Evolutionary conservation across 1,284 basidiomycete species (phyloP).

Genomic region (Apiotrichum veenhuisii): DNA sequence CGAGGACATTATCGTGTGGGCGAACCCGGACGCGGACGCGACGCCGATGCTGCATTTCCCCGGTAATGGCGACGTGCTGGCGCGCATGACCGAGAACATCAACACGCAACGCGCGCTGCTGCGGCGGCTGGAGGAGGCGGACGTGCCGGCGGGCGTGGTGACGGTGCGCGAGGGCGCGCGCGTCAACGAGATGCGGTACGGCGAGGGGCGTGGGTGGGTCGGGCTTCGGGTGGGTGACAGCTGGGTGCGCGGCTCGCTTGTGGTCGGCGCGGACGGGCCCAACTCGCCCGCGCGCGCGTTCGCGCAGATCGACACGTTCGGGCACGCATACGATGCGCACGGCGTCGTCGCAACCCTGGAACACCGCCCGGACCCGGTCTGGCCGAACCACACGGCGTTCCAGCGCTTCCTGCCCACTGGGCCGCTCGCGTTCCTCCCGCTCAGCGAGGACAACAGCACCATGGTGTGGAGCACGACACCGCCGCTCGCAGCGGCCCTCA

Average conservation of each 20-base stretch:
- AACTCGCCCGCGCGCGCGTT: constrained; percentile 90
- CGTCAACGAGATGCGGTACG: constrained; percentile 42
- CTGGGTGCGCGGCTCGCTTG: constrained; percentile 45
- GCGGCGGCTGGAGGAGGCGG: constrained; percentile 45
- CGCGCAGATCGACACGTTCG: constrained; percentile 80
- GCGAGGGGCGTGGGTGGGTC: constrained; percentile 43
- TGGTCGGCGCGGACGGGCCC: constrained; percentile 88
- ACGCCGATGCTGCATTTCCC: constrained; percentile 45
- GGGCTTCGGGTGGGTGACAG: constrained; percentile 39
- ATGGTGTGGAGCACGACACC: constrained; percentile 95
- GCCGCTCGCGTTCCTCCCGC: constrained; percentile 88
- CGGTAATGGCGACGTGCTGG: constrained; percentile 55
- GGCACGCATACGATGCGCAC: constrained; percentile 86
- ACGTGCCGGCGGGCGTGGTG: constrained; percentile 27
- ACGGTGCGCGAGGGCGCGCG: constrained; percentile 36
- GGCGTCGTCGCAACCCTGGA: constrained; percentile 86
- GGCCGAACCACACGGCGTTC: constrained; percentile 76
- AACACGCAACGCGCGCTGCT: constrained; percentile 82
- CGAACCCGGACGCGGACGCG: constrained; percentile 50
- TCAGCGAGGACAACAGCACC: constrained; percentile 70
- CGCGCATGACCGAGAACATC: constrained; percentile 79
- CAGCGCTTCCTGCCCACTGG: constrained; percentile 95
- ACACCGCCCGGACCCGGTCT: constrained; percentile 57
- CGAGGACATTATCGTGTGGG: constrained; percentile 88
- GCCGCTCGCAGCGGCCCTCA: constrained; percentile 67